Conservation (phyloP, 495 filamentous ascomycete genomes). For the Wilcoxina mikolae region DNA sequence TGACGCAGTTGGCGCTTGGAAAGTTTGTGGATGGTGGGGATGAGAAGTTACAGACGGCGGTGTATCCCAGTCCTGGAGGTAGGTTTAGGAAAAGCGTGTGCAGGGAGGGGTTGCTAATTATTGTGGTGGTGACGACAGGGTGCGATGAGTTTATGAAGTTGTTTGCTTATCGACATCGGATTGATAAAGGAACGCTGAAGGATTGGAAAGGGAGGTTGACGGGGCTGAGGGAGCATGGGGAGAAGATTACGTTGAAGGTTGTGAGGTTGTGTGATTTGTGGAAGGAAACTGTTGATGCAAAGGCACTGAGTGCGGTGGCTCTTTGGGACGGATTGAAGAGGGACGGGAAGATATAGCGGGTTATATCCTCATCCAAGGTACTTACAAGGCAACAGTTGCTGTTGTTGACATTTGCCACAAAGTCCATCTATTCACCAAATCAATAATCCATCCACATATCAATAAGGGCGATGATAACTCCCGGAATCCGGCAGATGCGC, state of each 20-base stretch:
- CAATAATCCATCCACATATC: no score
- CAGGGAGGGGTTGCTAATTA: not conserved
- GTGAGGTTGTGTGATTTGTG: constrained; percentile 59
- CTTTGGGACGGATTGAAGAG: constrained; percentile 57
- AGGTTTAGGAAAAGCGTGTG: not conserved
- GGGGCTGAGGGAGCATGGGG: constrained; percentile 59
- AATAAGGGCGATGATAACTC: no score
- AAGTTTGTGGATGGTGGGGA: constrained; percentile 14
- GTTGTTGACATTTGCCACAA: not conserved
- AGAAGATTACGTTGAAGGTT: constrained; percentile 70
- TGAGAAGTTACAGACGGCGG: constrained; percentile 24
- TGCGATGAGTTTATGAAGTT: constrained; percentile 76
- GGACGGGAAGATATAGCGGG: constrained; percentile 42
- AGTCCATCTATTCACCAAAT: not conserved
- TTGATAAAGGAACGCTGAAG: constrained; percentile 47
- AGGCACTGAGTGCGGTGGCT: constrained; percentile 62
- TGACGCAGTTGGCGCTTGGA: constrained; percentile 46
- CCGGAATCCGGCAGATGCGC: no score
- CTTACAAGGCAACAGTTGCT: no score
- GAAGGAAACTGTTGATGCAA: constrained; percentile 65
- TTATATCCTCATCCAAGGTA: no score
- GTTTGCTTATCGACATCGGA: constrained; percentile 55
- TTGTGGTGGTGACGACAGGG: not conserved
- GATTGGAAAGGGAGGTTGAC: constrained; percentile 63
- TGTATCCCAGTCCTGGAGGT: constrained; percentile 66